These are phyloP conservation scores for Babesia ovis DNA, from an alignment of 169 alveolate species.

Conservation along the genomic window DNA sequence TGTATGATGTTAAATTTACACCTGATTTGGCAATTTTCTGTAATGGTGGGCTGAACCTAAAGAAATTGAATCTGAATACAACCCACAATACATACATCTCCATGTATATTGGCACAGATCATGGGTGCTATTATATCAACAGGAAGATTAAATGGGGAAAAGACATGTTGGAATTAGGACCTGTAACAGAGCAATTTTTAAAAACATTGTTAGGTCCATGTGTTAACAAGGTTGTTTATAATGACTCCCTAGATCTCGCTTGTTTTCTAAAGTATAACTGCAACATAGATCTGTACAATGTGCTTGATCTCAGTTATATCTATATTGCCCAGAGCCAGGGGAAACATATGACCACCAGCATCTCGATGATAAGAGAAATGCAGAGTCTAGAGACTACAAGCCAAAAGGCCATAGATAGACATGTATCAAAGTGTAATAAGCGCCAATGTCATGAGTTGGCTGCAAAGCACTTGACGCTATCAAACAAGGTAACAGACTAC, in stretches of 20 bases:
- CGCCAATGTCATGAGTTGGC: too few species aligned
- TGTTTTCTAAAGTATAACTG: not conserved
- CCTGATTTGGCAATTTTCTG: slow-evolving; percentile 3
- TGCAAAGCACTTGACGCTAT: not conserved
- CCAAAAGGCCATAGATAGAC: not conserved
- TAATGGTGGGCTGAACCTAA: not conserved
- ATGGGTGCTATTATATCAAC: not conserved
- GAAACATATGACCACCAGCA: not conserved
- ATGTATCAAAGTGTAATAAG: too few species aligned
- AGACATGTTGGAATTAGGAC: not conserved
- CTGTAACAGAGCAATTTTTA: not conserved
- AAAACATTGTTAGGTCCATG: slow-evolving; percentile 8
- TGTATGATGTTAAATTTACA: slow-evolving; percentile 1
- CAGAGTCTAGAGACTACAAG: not conserved
- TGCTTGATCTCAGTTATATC: slow-evolving; percentile 41
- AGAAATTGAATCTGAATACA: too few species aligned
- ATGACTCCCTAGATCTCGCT: slow-evolving; percentile 40
- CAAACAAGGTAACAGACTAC: not conserved
- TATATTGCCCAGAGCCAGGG: not conserved
- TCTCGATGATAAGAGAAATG: slow-evolving; percentile 9
- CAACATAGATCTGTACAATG: slow-evolving; percentile 14
- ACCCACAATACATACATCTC: not conserved
- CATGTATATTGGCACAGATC: slow-evolving; percentile 14
- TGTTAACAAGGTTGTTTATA: slow-evolving; percentile 42
- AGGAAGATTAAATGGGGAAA: not conserved